These are phyloP conservation scores for Ganoderma lucidum DNA, from an alignment of 1,284 basidiomycete species.

Conservation along the genomic window DNA sequence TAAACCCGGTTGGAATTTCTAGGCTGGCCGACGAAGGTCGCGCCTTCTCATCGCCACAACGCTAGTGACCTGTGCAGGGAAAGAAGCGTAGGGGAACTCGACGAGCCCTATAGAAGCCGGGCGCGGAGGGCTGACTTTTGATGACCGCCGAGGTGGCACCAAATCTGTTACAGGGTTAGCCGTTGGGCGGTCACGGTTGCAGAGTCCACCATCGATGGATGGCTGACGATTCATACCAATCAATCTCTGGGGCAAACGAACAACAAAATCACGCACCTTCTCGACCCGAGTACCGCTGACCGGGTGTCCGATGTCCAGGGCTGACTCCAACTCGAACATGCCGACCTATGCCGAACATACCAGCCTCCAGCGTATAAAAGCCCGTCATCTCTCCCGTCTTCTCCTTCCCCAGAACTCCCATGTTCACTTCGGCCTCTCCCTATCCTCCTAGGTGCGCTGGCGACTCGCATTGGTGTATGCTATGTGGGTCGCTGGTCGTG, in stretches of 20 bases:
- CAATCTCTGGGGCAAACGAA: neutral
- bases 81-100: too few species aligned
- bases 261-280: neutral
- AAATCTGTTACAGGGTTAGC: too few species aligned
- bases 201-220: too few species aligned
- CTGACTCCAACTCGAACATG: neutral
- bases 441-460: neutral
- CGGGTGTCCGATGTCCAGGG: neutral
- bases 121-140: too few species aligned
- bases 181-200: too few species aligned
- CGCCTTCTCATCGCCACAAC: too few species aligned
- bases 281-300: neutral
- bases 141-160: too few species aligned
- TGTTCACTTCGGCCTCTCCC: constrained; percentile 6
- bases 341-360: neutral
- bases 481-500: constrained; percentile 1
- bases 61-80: too few species aligned
- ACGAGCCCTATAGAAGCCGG: too few species aligned
- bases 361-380: constrained; percentile 9
- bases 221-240: too few species aligned
- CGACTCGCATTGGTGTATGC: neutral
- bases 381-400: neutral
- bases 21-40: too few species aligned
- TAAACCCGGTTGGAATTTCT: too few species aligned
- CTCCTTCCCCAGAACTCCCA: constrained; percentile 17